Base-by-base conservation (phyloP, 2,329 filamentous ascomycete genomes). In the Hypoxylon sp. region DNA sequence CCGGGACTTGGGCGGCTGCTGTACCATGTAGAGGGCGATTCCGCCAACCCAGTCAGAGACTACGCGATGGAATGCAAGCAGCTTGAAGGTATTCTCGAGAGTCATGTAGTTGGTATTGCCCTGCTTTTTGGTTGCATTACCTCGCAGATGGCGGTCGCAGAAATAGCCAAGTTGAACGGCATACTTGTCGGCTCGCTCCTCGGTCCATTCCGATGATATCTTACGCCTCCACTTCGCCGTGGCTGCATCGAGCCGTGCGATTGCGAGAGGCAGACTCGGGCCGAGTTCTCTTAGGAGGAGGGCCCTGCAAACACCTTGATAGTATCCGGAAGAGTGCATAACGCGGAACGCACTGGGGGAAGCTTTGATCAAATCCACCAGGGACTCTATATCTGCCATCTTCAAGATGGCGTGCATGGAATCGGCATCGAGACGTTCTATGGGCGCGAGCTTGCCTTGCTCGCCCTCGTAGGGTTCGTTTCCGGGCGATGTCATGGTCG, bases 211-310 rank as follows among this genome's bases (percentile, higher is more conserved):
- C 23, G 33, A 26, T 2, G 42, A 35, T 24, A 9, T 47, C 17
- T 9, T 18, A 2, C 26, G 50, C 20, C 8, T 35, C 52, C 52
- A 55, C 2, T 20, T 13, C 11, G 29, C 45, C n/a, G 3, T 21
- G 3, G 52, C 24, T 18, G 52, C 52, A n/a, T 45, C 29, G 7
- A 35, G 29, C 26, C 52, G 43, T 10, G 52, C 52, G 8, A 55
- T 17, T 8, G 45, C 45, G 38, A 55, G 41, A 17, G 52, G 45
- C 1, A 55, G 20, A 18, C 17, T 7, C 6, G 13, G 2, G 2
- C 45, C 52, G 13, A 55, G 20, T 10, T 33, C 11, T 15, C 27
- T 43, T 27, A 9, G 13, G 20, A 55, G 26, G 3, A 48, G 13
- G 9, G 4, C 3, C 11, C 37, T 18, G 9, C 38, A 21, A 11